phyloP scores from a whole-genome alignment of 129 eudicot species.

The Pulicaria dysenterica region DNA sequence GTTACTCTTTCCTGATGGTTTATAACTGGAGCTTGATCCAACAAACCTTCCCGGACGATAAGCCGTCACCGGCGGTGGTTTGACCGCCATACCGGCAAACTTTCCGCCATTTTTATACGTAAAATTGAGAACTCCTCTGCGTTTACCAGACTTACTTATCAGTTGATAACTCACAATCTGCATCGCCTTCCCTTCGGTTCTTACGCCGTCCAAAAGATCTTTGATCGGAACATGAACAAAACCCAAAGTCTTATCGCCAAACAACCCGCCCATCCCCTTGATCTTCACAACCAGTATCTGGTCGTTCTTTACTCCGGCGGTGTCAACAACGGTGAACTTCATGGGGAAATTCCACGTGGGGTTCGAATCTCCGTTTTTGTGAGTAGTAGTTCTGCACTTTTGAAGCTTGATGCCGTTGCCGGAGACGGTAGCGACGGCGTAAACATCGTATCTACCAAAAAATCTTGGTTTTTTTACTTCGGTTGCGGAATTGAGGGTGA shows the following conservation, averaged over 20 bases:
- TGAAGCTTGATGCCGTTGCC: constrained; percentile 46
- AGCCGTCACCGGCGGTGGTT: constrained; percentile 32
- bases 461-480: constrained; percentile 27
- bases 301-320: constrained; percentile 36
- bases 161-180: constrained; percentile 51
- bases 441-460: constrained; percentile 46
- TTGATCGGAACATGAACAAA: constrained; percentile 51
- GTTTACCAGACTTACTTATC: constrained; percentile 40
- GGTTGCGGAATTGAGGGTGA: constrained; percentile 21
- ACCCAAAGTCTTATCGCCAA: constrained; percentile 52
- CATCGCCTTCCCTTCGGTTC: neutral
- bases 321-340: constrained; percentile 48
- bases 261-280: constrained; percentile 29
- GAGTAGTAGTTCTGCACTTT: constrained; percentile 36
- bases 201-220: constrained; percentile 37
- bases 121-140: constrained; percentile 46
- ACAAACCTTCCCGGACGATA: constrained; percentile 20
- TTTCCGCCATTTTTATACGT: constrained; percentile 45
- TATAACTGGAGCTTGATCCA: neutral
- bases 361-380: constrained; percentile 39
- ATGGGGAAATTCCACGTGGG: constrained; percentile 63
- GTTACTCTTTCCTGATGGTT: constrained; percentile 16
- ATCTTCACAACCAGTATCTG: constrained; percentile 40
- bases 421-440: constrained; percentile 55
- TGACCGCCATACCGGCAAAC: neutral